A percentile compares a stretch with the other conserved stretches of the same genome.
phyloP scores from a whole-genome alignment of 495 filamentous ascomycete genomes.

The Lindgomyces ingoldianus region DNA sequence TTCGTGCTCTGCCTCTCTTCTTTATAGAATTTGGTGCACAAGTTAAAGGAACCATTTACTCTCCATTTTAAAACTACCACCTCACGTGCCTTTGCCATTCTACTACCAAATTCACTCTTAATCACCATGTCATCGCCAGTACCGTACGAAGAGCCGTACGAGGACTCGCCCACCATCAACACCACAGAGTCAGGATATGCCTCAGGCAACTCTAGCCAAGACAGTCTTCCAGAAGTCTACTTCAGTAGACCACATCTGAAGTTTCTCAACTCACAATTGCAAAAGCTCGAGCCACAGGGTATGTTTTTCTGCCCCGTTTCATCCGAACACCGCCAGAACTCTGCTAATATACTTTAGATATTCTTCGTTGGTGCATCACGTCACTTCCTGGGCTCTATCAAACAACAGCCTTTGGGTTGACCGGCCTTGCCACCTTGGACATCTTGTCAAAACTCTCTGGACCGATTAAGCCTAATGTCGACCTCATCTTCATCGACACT shows the following conservation, averaged over 20 bases:
- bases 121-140: constrained; percentile 24
- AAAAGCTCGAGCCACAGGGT: constrained; percentile 77
- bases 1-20: not conserved
- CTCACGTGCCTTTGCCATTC: constrained; percentile 11
- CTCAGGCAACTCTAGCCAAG: constrained; percentile 67
- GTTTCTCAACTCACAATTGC: constrained; percentile 84
- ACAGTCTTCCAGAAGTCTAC: constrained; percentile 69
- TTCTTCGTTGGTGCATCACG: constrained; percentile 87
- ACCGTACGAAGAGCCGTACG: constrained; percentile 17
- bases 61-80: not conserved
- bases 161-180: not conserved
- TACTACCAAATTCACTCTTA: not conserved
- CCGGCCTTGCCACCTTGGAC: constrained; percentile 89
- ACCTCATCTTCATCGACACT: constrained; percentile 96
- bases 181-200: constrained; percentile 82
- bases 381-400: constrained; percentile 91
- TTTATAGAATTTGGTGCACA: not conserved
- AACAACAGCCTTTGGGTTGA: constrained; percentile 95
- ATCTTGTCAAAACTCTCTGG: constrained; percentile 75
- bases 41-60: not conserved
- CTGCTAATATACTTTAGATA: constrained; percentile 54
- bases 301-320: constrained; percentile 13
- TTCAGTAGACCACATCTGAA: constrained; percentile 88
- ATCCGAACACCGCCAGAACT: not conserved
- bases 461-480: constrained; percentile 65